Conservation (phyloP, 2,329 filamentous ascomycete species). For the Thelonectria discophora region DNA sequence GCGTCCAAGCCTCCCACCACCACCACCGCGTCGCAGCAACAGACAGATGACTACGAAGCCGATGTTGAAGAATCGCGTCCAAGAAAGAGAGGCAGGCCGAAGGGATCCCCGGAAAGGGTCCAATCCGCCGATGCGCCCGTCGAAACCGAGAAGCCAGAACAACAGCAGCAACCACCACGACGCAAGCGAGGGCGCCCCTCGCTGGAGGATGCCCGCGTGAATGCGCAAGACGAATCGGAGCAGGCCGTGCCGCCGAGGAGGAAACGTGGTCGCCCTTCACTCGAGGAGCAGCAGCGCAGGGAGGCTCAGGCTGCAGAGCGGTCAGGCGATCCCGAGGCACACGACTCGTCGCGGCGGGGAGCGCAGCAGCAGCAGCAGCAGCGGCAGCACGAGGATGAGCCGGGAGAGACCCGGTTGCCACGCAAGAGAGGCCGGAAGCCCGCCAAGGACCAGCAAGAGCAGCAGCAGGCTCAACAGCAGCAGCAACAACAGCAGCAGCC, state of each 20-base stretch:
- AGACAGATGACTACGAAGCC: conserved; percentile 37
- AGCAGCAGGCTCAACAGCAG: conserved; percentile 4
- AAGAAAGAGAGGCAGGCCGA: conserved; percentile 35
- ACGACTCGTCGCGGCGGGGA: conserved; percentile 23
- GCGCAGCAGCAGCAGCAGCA: too few relatives aligned
- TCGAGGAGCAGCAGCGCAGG: conserved; percentile 30
- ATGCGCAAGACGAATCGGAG: conserved; percentile 25
- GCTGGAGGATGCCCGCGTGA: conserved; percentile 28
- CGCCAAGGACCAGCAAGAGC: conserved; percentile 13
- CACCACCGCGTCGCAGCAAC: conserved; percentile 40
- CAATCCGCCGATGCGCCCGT: conserved; percentile 13
- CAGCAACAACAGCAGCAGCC: conserved; percentile 17
- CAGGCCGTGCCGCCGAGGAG: conserved; percentile 44
- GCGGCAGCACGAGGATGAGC: conserved; percentile 23
- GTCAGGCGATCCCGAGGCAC: conserved; percentile 28
- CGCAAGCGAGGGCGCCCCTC: conserved; percentile 45
- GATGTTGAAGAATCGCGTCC: conserved; percentile 40
- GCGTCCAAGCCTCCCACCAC: conserved; percentile 46
- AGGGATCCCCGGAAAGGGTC: conserved; percentile 18
- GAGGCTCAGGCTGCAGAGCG: conserved; percentile 24
- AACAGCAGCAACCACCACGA: conserved; percentile 19
- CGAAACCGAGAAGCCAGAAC: conserved; percentile 15
- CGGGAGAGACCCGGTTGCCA: conserved; percentile 21
- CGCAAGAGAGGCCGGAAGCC: conserved; percentile 30
- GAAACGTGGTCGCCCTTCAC: conserved; percentile 49